These are phyloP conservation scores for Pyricularia grisea DNA, from an alignment of 2,329 filamentous ascomycete genomes.

Conservation along the genomic window DNA sequence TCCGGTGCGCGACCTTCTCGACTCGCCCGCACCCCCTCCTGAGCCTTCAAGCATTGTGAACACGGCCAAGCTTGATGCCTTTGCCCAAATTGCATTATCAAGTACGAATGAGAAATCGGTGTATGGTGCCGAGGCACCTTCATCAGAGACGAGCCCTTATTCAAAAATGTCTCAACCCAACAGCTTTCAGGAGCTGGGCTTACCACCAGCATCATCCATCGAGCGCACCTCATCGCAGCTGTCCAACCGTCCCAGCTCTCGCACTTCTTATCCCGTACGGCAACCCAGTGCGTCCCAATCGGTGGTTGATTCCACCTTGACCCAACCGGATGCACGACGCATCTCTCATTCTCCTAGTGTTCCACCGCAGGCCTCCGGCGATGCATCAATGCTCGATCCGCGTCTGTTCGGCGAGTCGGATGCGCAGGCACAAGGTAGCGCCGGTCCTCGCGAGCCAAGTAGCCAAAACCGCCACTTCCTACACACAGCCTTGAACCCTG, in stretches of 20 bases:
- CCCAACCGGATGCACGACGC: not conserved
- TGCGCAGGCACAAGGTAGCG: not conserved
- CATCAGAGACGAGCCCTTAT: not conserved
- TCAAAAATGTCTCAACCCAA: not conserved
- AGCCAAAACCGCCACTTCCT: conserved; percentile 5
- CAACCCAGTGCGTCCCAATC: too few relatives aligned
- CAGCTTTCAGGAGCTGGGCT: not conserved
- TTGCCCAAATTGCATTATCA: not conserved
- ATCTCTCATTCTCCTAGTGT: not conserved
- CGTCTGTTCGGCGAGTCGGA: conserved; percentile 11
- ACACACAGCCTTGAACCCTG: conserved; percentile 9
- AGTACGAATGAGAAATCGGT: not conserved
- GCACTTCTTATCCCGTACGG: too few relatives aligned
- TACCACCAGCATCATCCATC: not conserved
- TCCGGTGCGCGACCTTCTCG: conserved; percentile 32
- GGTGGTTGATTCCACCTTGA: not conserved
- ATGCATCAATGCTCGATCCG: conserved; percentile 9
- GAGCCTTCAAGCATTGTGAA: not conserved
- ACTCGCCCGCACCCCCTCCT: conserved; percentile 14
- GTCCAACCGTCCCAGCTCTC: not conserved
- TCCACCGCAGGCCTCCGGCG: not conserved
- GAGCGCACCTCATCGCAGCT: not conserved
- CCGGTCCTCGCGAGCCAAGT: not conserved
- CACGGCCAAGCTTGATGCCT: not conserved
- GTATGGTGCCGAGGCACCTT: not conserved